Base-by-base conservation (phyloP, 208 protist species). In the Naegleria fowleri region DNA sequence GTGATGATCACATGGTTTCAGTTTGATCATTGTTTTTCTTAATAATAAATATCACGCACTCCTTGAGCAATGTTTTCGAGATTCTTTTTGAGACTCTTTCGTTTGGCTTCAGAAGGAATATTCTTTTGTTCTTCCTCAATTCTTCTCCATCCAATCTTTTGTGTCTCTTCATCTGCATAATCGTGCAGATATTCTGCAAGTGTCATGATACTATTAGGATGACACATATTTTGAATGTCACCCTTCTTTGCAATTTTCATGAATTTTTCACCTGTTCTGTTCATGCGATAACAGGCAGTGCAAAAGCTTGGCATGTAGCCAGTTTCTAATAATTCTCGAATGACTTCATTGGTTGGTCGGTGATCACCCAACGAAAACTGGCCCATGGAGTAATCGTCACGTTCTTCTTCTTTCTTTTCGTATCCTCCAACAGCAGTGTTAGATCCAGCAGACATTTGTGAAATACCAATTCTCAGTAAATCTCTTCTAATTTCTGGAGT, bases 381-480 rank as follows among this genome's bases (percentile, higher is more conserved):
- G 13, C 92, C 93, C 41, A 51, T 90, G 3, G 33, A 40, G 5
- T 91, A 19, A 13, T 90, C 83, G 39, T 85, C 55, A 76, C 59
- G 90, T 55, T 84, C 25, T n/a, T 40, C 85, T 59, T 88, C 83
- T 85, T 92, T 94, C 75, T 86, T 40, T 76, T 91, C 91, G 86
- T 95, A 95, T 0, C 90, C 90, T 29, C 94, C 94, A 39, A 93
- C 92, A 43, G 93, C 93, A 43, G 94, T 95, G 38, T 88, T 85
- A 52, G 91, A 93, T 79, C 93, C 94, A 2, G 94, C 94, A 29
- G 86, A 92, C 88, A 95, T 92, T 88, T 95, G 92, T 19, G 91
- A 93, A 48, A 95, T 94, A 90, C 94, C 94, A 48, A 95, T 39
- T 48, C 92, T 84, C 25, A 95, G 83, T 38, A 94, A 90, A 67